A percentile compares a stretch with the other conserved stretches of the same genome.
These are phyloP conservation scores for Drosera capensis DNA, from an alignment of 148 eudicot species.

Conservation along the genomic window DNA sequence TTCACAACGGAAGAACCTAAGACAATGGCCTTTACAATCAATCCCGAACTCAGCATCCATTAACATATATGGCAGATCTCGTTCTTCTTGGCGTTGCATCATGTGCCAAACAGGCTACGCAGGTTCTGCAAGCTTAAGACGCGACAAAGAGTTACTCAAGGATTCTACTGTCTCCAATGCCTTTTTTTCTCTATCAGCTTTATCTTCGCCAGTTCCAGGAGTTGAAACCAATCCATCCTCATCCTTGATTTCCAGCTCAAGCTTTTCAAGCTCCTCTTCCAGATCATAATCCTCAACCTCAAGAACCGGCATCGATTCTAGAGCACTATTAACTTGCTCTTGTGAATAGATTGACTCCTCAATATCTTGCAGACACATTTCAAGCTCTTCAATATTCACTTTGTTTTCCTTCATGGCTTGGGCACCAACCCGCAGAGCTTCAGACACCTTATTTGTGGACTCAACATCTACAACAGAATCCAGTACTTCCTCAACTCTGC, in stretches of 20 bases:
- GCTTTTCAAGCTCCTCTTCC: slow-evolving; percentile 51
- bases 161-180: slow-evolving; percentile 20
- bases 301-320: slow-evolving; percentile 30
- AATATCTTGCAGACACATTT: slow-evolving; percentile 49
- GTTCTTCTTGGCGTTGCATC: no score
- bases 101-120: no score
- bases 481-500: slow-evolving; percentile 71
- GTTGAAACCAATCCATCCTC: slow-evolving; percentile 13
- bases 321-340: slow-evolving; percentile 29
- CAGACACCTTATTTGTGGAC: slow-evolving; percentile 75
- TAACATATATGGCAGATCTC: no score
- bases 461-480: slow-evolving; percentile 54
- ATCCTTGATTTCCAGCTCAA: slow-evolving; percentile 35
- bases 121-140: slow-evolving; percentile 31
- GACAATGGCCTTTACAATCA: no score
- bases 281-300: slow-evolving; percentile 46
- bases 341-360: slow-evolving; percentile 45
- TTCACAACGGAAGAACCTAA: no score
- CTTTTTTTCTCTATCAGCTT: slow-evolving; percentile 8
- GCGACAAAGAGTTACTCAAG: slow-evolving; percentile 34
- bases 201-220: slow-evolving; percentile 9
- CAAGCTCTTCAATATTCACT: slow-evolving; percentile 46
- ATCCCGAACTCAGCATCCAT: no score
- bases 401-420: slow-evolving; percentile 52
- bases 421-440: slow-evolving; percentile 63